Evolutionary conservation across 495 filamentous ascomycete genomes (phyloP).

Genomic region (Hypoxylon cercidicola): DNA sequence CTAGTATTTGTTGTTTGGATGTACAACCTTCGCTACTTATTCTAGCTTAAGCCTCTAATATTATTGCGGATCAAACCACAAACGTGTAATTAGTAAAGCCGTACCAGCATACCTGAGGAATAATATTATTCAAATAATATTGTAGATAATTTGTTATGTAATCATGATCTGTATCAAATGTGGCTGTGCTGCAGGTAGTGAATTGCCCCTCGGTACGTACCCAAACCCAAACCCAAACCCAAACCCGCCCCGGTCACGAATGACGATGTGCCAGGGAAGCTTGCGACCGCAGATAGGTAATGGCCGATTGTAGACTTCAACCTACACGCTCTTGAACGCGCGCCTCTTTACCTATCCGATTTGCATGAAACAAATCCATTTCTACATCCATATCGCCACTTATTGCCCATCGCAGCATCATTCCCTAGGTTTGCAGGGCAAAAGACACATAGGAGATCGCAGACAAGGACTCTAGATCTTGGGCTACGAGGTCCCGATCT

Average conservation of each 20-base stretch:
- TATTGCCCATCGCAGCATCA: too few species aligned
- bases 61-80: not conserved
- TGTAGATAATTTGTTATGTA: too few species aligned
- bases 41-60: too few species aligned
- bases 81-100: too few species aligned
- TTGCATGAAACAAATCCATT: too few species aligned
- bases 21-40: too few species aligned
- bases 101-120: too few species aligned
- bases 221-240: too few species aligned
- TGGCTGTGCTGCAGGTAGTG: not conserved
- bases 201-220: slow-evolving; percentile 15
- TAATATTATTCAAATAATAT: not conserved
- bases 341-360: too few species aligned
- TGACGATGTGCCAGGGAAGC: not conserved
- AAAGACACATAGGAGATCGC: not conserved
- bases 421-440: too few species aligned
- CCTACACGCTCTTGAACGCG: not conserved
- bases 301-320: not conserved
- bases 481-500: not conserved
- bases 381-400: too few species aligned
- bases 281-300: not conserved
- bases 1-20: not conserved
- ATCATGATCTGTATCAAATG: too few species aligned
- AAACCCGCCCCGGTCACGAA: not conserved
- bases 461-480: slow-evolving; percentile 15